These are phyloP conservation scores for Saururus chinensis DNA, from an alignment of 164 flowering plant species.

Conservation along the genomic window DNA sequence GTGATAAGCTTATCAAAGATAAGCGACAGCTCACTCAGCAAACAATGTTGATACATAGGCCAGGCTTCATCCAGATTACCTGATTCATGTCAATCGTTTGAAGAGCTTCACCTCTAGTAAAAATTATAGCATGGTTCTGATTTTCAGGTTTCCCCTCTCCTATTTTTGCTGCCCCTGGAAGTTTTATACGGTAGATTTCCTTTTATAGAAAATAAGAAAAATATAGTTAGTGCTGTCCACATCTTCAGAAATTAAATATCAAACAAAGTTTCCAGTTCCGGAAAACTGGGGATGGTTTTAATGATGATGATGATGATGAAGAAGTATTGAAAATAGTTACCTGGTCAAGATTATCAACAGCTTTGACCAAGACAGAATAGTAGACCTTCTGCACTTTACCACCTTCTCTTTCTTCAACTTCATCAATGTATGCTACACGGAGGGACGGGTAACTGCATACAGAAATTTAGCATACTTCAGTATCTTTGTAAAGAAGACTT, in stretches of 20 bases:
- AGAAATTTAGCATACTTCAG: not conserved
- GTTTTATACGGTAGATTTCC: constrained; percentile 94
- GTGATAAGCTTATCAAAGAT: not conserved
- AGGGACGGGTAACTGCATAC: constrained; percentile 72
- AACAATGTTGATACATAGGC: not conserved
- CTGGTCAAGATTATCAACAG: constrained; percentile 91
- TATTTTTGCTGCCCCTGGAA: constrained; percentile 86
- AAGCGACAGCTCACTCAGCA: not conserved
- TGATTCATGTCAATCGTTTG: constrained; percentile 99
- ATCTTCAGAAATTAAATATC: too few relatives aligned
- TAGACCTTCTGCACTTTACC: constrained; percentile 71
- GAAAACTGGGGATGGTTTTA: not conserved
- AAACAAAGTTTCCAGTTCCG: not conserved
- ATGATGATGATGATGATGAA: not conserved
- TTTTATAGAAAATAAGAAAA: constrained; percentile 13
- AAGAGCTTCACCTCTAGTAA: constrained; percentile 94
- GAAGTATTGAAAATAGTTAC: constrained; percentile 22
- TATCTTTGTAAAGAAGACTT: not conserved
- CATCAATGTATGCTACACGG: constrained; percentile 97
- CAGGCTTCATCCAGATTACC: constrained; percentile 23
- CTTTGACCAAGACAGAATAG: constrained; percentile 89
- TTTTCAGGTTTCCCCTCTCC: constrained; percentile 99
- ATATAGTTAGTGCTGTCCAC: not conserved
- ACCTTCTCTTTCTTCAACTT: constrained; percentile 86
- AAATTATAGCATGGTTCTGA: constrained; percentile 96